These are phyloP conservation scores for Arthrobotrys sphaeroides DNA, from an alignment of 2,329 filamentous ascomycete species.

Conservation along the genomic window DNA sequence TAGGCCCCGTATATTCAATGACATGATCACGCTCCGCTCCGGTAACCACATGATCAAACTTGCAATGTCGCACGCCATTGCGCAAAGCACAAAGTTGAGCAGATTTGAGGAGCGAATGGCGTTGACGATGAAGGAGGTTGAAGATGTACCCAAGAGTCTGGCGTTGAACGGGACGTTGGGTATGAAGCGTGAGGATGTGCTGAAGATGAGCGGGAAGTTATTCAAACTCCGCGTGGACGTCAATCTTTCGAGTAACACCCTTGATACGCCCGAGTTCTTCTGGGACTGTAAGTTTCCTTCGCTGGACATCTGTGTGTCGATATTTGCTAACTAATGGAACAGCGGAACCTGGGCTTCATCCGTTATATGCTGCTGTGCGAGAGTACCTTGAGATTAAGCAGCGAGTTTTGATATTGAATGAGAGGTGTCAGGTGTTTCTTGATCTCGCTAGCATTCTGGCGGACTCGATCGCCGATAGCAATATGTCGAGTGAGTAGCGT, in stretches of 20 bases:
- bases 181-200: constrained; percentile 90
- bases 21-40: constrained; percentile 96
- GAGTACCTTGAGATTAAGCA: constrained; percentile 98
- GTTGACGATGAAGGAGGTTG: constrained; percentile 89
- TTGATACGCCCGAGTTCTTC: constrained; percentile 96
- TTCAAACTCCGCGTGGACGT: constrained; percentile 97
- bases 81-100: constrained; percentile 94
- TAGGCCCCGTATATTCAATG: constrained; percentile 86
- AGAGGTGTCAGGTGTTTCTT: constrained; percentile 93
- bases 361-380: constrained; percentile 90
- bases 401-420: constrained; percentile 94
- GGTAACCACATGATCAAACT: constrained; percentile 99
- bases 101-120: constrained; percentile 97
- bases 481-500: constrained; percentile 81
- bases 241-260: constrained; percentile 86
- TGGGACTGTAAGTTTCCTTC: constrained; percentile 73
- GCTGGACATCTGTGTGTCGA: background rate
- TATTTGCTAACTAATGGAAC: constrained; percentile 1
- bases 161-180: constrained; percentile 89
- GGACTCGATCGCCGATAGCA: constrained; percentile 89
- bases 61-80: constrained; percentile 95
- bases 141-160: constrained; percentile 87
- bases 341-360: constrained; percentile 88
- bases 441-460: constrained; percentile 94
- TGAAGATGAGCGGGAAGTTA: constrained; percentile 86